Conservation (phyloP, 257 asterid species). For the Cruciata laevipes region DNA sequence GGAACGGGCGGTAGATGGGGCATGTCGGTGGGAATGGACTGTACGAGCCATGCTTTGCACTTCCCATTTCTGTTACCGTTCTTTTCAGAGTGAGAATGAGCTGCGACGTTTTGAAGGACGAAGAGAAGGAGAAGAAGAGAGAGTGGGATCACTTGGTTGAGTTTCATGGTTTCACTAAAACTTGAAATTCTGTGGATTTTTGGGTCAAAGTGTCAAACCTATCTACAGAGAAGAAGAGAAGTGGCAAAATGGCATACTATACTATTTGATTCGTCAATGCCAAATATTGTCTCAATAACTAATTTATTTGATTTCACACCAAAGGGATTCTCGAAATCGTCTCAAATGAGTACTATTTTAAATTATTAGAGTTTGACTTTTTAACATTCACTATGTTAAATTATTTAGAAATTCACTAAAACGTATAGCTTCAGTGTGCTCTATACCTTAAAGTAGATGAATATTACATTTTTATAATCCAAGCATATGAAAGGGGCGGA, state of each 20-base stretch:
- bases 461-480: too few relatives aligned
- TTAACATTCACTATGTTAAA: too few relatives aligned
- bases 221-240: not conserved
- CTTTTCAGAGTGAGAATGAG: not conserved
- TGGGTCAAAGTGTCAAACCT: not conserved
- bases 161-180: not conserved
- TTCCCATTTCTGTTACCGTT: not conserved
- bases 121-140: not conserved
- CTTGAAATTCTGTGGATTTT: not conserved
- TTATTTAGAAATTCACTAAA: too few relatives aligned
- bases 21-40: slow-evolving; percentile 81
- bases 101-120: slow-evolving; percentile 4
- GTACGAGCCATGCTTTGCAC: slow-evolving; percentile 89
- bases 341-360: too few relatives aligned
- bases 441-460: too few relatives aligned
- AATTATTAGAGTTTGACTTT: too few relatives aligned
- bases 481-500: too few relatives aligned
- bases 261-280: not conserved
- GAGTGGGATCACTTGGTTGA: not conserved
- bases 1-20: slow-evolving; percentile 55
- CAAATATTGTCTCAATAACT: not conserved
- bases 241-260: not conserved
- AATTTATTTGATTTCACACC: too few relatives aligned
- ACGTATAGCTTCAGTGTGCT: too few relatives aligned
- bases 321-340: too few relatives aligned